A percentile compares a stretch with the other conserved stretches of the same genome.
These are phyloP conservation scores for Tricholoma bakamatsutake DNA, from an alignment of 768 basidiomycete species.

Conservation along the genomic window DNA sequence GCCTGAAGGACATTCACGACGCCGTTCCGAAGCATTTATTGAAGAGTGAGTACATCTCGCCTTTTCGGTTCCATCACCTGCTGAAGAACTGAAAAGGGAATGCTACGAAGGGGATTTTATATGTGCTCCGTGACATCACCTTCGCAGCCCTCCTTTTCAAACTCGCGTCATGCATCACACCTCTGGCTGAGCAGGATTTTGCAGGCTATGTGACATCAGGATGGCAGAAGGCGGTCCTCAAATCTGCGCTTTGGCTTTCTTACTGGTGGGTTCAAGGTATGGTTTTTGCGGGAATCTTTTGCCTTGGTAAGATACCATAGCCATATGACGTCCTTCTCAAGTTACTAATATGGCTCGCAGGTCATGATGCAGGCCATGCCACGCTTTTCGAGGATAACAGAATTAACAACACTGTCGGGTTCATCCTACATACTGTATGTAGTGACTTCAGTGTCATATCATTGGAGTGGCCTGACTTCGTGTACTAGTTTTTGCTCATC, in stretches of 20 bases:
- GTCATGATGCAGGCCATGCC: constrained; percentile 42
- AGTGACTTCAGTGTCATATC: not conserved
- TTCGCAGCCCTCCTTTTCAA: constrained; percentile 37
- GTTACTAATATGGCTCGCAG: constrained; percentile 16
- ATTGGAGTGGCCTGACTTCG: constrained; percentile 6
- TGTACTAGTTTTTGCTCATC: constrained; percentile 40
- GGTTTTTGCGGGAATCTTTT: constrained; percentile 46
- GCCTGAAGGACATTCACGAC: constrained; percentile 48
- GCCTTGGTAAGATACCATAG: constrained; percentile 32
- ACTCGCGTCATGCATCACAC: constrained; percentile 37
- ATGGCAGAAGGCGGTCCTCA: constrained; percentile 26
- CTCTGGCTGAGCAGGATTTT: constrained; percentile 32
- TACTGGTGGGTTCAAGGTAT: constrained; percentile 52
- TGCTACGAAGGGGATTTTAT: constrained; percentile 32
- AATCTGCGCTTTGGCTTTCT: constrained; percentile 33
- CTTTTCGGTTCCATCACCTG: not conserved
- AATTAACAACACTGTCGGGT: constrained; percentile 43
- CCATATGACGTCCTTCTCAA: not conserved
- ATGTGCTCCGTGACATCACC: constrained; percentile 39
- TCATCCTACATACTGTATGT: constrained; percentile 38
- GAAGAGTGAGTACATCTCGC: constrained; percentile 24
- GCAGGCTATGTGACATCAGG: constrained; percentile 29
- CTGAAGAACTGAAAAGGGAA: constrained; percentile 23
- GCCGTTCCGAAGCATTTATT: constrained; percentile 50
- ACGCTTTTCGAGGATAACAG: constrained; percentile 31